Percentiles rank a stretch among this genome's conserved stretches.
Conservation (phyloP, 148 eudicot species). For the Beta vulgaris region DNA sequence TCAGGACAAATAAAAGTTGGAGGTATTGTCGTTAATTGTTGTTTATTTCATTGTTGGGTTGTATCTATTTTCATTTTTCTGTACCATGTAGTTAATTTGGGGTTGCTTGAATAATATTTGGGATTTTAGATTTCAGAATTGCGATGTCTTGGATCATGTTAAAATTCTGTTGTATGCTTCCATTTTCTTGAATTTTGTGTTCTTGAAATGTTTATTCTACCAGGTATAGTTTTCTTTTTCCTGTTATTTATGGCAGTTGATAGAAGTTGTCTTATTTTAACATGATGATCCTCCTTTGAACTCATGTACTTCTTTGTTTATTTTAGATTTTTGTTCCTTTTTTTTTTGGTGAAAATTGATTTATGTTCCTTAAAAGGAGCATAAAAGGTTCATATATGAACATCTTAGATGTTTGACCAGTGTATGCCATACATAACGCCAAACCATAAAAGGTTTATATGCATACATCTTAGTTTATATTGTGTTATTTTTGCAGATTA, state of each 20-base stretch:
- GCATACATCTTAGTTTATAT: not conserved
- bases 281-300: not conserved
- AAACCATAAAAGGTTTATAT: not conserved
- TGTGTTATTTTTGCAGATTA: conserved; percentile 45
- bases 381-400: not conserved
- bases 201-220: not conserved
- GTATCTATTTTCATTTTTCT: no score
- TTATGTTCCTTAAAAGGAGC: not conserved
- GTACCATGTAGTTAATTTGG: no score
- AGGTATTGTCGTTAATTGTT: no score
- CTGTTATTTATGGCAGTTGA: not conserved
- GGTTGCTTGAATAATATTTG: no score
- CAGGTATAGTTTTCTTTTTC: no score
- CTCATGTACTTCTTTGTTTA: no score
- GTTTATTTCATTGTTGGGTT: no score
- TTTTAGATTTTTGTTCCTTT: no score
- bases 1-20: no score
- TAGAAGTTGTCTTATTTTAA: not conserved
- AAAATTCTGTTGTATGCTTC: not conserved
- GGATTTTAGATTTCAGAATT: not conserved
- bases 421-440: not conserved
- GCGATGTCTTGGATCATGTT: no score
- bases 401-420: not conserved
- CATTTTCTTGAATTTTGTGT: not conserved
- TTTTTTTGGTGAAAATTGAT: no score